phyloP scores from a whole-genome alignment of 2,329 filamentous ascomycete genomes.

The Curvularia sp. region DNA sequence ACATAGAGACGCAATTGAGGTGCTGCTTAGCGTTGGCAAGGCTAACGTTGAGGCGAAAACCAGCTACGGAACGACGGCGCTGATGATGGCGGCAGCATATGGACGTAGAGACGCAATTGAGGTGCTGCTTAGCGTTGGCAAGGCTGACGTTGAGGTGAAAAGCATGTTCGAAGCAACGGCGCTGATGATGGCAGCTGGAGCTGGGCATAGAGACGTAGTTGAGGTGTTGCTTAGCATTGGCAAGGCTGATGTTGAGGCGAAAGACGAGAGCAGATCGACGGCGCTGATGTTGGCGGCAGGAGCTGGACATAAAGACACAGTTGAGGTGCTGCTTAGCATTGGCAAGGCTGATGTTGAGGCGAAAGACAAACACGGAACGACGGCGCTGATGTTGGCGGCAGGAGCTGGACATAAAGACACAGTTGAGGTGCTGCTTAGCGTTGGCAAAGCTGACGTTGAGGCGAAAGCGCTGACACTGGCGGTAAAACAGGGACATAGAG shows the following conservation, averaged over 20 bases:
- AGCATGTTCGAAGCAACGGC: neutral
- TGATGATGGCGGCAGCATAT: neutral
- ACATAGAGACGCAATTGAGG: conserved; percentile 1
- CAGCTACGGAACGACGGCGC: neutral
- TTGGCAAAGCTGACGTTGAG: conserved; percentile 1
- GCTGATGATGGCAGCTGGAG: neutral
- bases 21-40: conserved; percentile 15
- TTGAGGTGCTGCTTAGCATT: neutral
- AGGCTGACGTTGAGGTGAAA: neutral
- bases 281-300: neutral
- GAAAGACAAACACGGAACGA: neutral
- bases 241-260: neutral
- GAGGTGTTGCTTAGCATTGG: neutral
- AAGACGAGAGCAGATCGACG: neutral
- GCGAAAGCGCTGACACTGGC: neutral
- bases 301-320: neutral
- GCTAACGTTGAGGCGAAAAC: neutral
- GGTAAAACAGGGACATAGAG: neutral
- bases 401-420: neutral
- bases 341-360: neutral
- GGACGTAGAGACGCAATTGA: neutral
- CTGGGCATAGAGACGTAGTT: neutral
- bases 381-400: neutral
- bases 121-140: neutral
- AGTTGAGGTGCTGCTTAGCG: neutral